Evolutionary conservation across 106 monocot genomes (phyloP), one percentile per base, ranked within the genome.

Genomic region (Dioscorea dumetorum): DNA sequence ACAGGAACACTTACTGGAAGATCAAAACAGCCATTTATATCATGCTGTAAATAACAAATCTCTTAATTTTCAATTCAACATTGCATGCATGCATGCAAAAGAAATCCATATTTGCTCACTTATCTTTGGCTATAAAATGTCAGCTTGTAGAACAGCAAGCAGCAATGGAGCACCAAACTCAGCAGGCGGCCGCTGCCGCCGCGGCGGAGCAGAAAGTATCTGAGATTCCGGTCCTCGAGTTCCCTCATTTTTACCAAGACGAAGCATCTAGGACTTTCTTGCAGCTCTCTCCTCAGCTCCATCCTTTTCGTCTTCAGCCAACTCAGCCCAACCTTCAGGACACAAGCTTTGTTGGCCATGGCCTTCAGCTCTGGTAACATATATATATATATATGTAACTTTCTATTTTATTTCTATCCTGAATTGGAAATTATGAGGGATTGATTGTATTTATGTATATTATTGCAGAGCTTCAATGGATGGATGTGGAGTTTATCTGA

Each of bases 301-400:
- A 66, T 12, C 70, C 49, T 0, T 84, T 80, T 62, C 81, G 70
- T 20, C 82, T 91, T 23, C 84, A 85, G 75, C 84, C 85, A 2
- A 63, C 57, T 33, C 83, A 87, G 58, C 87, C 87, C 34, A 87
- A 91, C 57, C 74, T 84, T 31, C 84, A 87, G 73, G 84, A 87
- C 18, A 57, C 75, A n/a, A 67, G 53, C 64, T 71, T 91, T 50
- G 62, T 67, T 0, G 72, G 74, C 54, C 60, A 71, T 49, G 62
- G 50, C 61, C 78, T 80, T 10, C 80, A 73, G 22, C 80, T 80
- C 17, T 83, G 72, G 76, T 71, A 28, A 41, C 41, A 41, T 41
- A 6, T 6, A 41, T 41, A 57, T 48, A 31, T 20, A 59, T 59
- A 20, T n/a, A n/a, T n/a, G n/a, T n/a, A n/a, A n/a, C n/a, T n/a